Conservation (phyloP, 2,329 filamentous ascomycete genomes). For the Penicillium sp. region DNA sequence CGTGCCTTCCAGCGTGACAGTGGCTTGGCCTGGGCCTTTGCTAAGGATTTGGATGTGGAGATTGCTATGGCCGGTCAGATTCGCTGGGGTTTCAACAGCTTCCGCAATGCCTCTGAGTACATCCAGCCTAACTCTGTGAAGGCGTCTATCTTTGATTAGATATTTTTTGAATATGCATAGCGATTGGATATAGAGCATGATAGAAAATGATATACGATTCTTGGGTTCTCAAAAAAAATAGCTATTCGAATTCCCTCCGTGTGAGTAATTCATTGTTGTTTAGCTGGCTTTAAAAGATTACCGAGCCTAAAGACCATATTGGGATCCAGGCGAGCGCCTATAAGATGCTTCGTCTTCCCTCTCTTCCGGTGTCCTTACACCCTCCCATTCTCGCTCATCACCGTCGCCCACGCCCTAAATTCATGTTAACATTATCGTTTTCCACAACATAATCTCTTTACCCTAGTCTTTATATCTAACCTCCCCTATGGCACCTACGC, state of each 20-base stretch:
- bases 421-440: no score
- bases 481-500: background rate
- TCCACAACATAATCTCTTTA: no score
- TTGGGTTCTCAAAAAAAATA: background rate
- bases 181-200: background rate
- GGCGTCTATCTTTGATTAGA: slow-evolving; percentile 28
- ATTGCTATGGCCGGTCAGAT: slow-evolving; percentile 34
- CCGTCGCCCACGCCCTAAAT: no score
- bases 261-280: no score
- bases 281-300: no score
- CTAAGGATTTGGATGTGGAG: slow-evolving; percentile 31
- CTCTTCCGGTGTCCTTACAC: no score
- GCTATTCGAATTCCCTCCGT: no score
- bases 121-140: slow-evolving; percentile 28
- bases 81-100: slow-evolving; percentile 32
- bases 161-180: background rate
- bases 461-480: no score
- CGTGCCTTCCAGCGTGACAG: slow-evolving; percentile 28
- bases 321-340: no score
- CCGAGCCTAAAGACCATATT: no score
- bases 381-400: no score
- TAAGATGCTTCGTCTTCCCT: no score
- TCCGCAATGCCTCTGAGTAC: slow-evolving; percentile 28
- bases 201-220: background rate
- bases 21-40: slow-evolving; percentile 27